Percentiles rank a stretch among this genome's conserved stretches.
These are phyloP conservation scores for Serendipita sp. DNA, from an alignment of 768 basidiomycete species.

Conservation along the genomic window DNA sequence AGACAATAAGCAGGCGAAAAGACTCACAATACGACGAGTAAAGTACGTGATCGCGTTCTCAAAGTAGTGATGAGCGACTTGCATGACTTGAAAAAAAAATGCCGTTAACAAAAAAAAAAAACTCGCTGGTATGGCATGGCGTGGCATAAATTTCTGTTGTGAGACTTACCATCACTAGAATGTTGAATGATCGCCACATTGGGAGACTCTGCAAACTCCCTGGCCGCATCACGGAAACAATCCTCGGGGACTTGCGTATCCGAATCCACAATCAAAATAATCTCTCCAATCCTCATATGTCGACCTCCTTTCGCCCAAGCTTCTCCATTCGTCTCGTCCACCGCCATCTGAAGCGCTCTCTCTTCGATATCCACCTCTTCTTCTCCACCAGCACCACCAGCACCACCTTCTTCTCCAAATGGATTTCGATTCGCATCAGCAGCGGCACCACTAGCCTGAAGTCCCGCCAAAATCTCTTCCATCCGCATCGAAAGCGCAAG, in stretches of 20 bases:
- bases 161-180: conserved; percentile 33
- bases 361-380: conserved; percentile 46
- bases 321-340: conserved; percentile 54
- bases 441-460: conserved; percentile 11
- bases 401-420: conserved; percentile 15
- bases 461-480: conserved; percentile 29
- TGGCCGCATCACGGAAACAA: conserved; percentile 78
- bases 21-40: conserved; percentile 49
- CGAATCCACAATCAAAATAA: conserved; percentile 71
- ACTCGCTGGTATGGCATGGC: neutral
- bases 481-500: conserved; percentile 48
- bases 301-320: conserved; percentile 54
- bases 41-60: conserved; percentile 84
- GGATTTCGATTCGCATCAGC: conserved; percentile 17
- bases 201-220: conserved; percentile 66
- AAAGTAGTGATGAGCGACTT: conserved; percentile 78
- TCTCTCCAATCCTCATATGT: conserved; percentile 53
- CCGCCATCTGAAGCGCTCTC: conserved; percentile 49
- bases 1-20: conserved; percentile 51
- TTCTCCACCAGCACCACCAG: conserved; percentile 24
- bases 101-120: conserved; percentile 5
- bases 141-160: neutral
- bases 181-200: conserved; percentile 84
- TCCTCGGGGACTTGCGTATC: conserved; percentile 74
- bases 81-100: conserved; percentile 41